Evolutionary conservation across 208 protist genomes (phyloP).

Genomic region (Tritrichomonas foetus): DNA sequence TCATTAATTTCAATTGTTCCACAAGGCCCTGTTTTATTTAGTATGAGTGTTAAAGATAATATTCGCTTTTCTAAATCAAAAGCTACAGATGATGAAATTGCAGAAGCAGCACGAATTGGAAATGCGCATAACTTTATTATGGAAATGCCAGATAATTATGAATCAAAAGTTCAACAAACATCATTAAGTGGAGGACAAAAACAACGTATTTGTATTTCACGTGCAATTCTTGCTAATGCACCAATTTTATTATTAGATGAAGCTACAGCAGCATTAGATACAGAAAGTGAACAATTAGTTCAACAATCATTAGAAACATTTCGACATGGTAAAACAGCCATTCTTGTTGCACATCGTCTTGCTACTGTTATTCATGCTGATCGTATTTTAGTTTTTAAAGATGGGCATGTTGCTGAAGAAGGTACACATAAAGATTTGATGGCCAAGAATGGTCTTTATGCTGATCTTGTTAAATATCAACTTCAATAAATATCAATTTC

Average conservation of each 20-base stretch:
- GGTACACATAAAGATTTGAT: not conserved
- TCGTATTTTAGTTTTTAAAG: not conserved
- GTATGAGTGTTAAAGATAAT: constrained; percentile 55
- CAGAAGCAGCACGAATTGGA: constrained; percentile 52
- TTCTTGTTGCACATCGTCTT: not conserved
- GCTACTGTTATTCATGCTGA: not conserved
- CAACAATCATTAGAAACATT: not conserved
- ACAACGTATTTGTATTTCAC: too few relatives aligned
- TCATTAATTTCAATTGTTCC: constrained; percentile 48
- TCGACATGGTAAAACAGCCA: not conserved
- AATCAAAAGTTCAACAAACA: too few relatives aligned
- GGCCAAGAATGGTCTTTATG: not conserved
- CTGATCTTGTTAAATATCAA: not conserved
- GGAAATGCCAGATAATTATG: too few relatives aligned
- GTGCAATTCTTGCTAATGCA: not conserved
- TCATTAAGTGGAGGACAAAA: too few relatives aligned
- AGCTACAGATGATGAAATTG: constrained; percentile 46
- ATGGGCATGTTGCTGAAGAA: not conserved
- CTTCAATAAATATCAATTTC: not conserved
- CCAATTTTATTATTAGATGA: too few relatives aligned
- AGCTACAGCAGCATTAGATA: too few relatives aligned
- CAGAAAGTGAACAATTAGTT: too few relatives aligned
- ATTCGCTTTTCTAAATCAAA: constrained; percentile 53
- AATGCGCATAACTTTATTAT: too few relatives aligned
- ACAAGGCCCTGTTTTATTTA: constrained; percentile 60